A percentile compares a stretch with the other conserved stretches of the same genome.
Evolutionary conservation across 192 early-diverging fungal species (phyloP).

Genomic region (Spizellomyces punctatus): DNA sequence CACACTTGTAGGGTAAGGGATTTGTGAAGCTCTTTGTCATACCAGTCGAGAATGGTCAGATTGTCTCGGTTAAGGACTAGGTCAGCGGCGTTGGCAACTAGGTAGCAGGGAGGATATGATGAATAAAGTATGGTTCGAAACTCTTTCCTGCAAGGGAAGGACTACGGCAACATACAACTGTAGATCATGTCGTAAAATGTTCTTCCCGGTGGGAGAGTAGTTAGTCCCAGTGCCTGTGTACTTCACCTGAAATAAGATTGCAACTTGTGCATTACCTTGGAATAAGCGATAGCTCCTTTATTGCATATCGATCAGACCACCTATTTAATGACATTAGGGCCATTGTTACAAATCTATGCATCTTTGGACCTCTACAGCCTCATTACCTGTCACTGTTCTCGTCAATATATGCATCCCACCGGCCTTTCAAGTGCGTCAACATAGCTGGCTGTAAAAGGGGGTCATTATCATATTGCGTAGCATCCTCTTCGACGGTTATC

Average conservation of each 20-base stretch:
- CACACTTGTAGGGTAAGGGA: not conserved
- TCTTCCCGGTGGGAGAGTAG: not conserved
- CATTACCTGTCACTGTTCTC: slow-evolving; percentile 2
- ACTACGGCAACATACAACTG: not conserved
- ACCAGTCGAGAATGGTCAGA: not conserved
- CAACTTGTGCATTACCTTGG: too few species aligned
- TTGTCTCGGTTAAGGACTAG: not conserved
- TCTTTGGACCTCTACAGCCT: not conserved
- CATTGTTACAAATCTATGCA: too few species aligned
- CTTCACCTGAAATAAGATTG: too few species aligned
- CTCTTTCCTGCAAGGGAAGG: not conserved
- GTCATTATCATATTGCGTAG: not conserved
- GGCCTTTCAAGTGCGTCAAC: not conserved
- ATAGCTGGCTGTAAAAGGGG: not conserved
- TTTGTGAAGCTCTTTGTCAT: not conserved
- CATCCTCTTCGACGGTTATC: not conserved
- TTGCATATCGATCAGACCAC: too few species aligned
- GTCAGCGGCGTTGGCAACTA: not conserved
- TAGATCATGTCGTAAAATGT: slow-evolving; percentile 9
- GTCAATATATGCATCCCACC: slow-evolving; percentile 4
- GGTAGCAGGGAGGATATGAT: not conserved
- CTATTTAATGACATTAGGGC: too few species aligned
- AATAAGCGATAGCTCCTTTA: too few species aligned
- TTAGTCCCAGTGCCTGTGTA: too few species aligned
- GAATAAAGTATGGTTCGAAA: not conserved